Evolutionary conservation across 2,329 filamentous ascomycete species (phyloP).

Genomic region (Colletotrichum sidae): DNA sequence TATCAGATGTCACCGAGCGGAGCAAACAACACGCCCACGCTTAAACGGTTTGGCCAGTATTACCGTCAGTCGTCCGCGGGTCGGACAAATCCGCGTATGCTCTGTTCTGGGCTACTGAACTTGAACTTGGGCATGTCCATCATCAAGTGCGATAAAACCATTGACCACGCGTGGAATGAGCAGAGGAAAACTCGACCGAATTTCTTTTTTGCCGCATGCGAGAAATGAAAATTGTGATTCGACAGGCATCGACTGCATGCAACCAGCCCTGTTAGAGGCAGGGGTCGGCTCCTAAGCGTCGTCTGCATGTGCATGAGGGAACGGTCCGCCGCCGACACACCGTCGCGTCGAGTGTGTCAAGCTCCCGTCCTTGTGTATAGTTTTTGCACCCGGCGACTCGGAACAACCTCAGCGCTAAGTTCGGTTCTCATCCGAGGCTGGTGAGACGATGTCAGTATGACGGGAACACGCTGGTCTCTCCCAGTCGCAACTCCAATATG

Average conservation of each 20-base stretch:
- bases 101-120: too few relatives aligned
- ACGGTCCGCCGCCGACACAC: constrained; percentile 30
- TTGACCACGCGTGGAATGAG: too few relatives aligned
- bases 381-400: constrained; percentile 8
- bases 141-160: neutral
- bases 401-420: neutral
- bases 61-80: neutral
- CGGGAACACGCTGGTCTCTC: too few relatives aligned
- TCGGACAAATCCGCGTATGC: neutral
- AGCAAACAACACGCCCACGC: neutral
- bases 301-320: constrained; percentile 35
- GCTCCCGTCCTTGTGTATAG: constrained; percentile 1
- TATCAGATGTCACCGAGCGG: constrained; percentile 31
- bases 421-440: neutral
- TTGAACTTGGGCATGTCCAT: neutral
- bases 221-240: neutral
- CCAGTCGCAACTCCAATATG: too few relatives aligned
- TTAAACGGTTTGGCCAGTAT: constrained; percentile 15
- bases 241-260: constrained; percentile 22
- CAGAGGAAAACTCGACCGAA: neutral
- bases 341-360: constrained; percentile 19
- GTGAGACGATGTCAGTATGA: too few relatives aligned
- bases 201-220: neutral
- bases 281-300: constrained; percentile 26
- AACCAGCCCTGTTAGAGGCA: constrained; percentile 22